A percentile compares a stretch with the other conserved stretches of the same genome.
phyloP scores from a whole-genome alignment of 2,329 filamentous ascomycete species.

The Exophiala sp. region DNA sequence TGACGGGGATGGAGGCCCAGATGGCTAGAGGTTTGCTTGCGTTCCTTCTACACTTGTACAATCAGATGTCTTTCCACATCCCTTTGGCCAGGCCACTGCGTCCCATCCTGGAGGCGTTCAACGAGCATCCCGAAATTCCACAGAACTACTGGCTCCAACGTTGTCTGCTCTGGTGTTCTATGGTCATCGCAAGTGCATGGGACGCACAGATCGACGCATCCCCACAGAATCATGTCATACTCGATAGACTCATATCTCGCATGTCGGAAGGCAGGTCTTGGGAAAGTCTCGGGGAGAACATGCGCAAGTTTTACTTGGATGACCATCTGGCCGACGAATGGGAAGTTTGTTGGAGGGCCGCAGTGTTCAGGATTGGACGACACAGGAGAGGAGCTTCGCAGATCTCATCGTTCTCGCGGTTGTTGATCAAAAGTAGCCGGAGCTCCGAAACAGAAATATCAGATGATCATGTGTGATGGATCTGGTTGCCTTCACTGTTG shows the following conservation, averaged over 20 bases:
- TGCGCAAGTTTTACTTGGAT: slow-evolving; percentile 15
- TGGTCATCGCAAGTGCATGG: slow-evolving; percentile 16
- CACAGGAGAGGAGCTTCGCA: slow-evolving; percentile 14
- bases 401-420: not conserved
- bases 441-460: not conserved
- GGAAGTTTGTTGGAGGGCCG: slow-evolving; percentile 18
- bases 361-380: slow-evolving; percentile 5
- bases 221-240: slow-evolving; percentile 9
- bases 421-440: slow-evolving; percentile 2
- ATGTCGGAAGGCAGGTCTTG: slow-evolving; percentile 11
- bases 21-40: slow-evolving; percentile 12
- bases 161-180: slow-evolving; percentile 16
- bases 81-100: slow-evolving; percentile 15
- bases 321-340: slow-evolving; percentile 14
- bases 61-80: slow-evolving; percentile 14
- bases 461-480: not conserved
- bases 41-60: slow-evolving; percentile 18
- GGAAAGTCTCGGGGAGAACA: slow-evolving; percentile 8
- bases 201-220: slow-evolving; percentile 16
- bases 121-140: not conserved
- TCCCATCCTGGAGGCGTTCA: slow-evolving; percentile 12
- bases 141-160: slow-evolving; percentile 13
- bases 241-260: slow-evolving; percentile 1
- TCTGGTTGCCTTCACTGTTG: too few species aligned
- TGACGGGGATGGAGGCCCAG: slow-evolving; percentile 10